Base-by-base conservation (phyloP, 805 yeast species). In the Nakazawaea wickerhamii region DNA sequence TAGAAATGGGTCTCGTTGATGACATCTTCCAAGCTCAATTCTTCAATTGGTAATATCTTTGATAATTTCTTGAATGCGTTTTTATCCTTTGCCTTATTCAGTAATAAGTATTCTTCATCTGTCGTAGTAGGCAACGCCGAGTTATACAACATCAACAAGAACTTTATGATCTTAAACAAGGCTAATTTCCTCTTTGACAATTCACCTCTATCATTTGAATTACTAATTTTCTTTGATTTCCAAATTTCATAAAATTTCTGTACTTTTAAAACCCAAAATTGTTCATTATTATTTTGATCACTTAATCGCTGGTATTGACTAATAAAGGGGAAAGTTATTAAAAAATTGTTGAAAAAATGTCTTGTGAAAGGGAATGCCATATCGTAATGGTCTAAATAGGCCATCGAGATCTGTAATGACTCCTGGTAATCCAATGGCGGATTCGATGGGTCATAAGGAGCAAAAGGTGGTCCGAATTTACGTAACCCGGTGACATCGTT, bases 181-280 rank as follows among this genome's bases (percentile, higher is more conserved):
- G 81, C 61, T 49, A 84, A 75, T 52, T 75, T 73, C 23, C 88
- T 68, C 54, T 93, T 82, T 2, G 88, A 77, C n/a, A 76, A 65
- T 47, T 84, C 87, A 13, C 79, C 82, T 25, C 96, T 67, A 51
- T 87, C 96, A 32, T 76, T 75, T 20, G 90, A 74, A 44, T 79
- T 75, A 48, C 89, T 79, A 38, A 91, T 77, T 33, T 78, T 76
- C 57, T 86, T 78, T 17, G 71, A 63, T 59, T 85, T 82, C 64
- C 93, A 81, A 43, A 81, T 75, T 55, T 89, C 95, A 54, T 83
- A 75, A 54, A 90, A 87, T 20, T 81, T 80, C 61, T 90, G 96
- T 0, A 89, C 80, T 37, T 82, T 81, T 36, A 66, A 69, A 39
- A 77, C 76, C 96, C 97, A 91, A 54, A 91, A 86, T 39, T 77